Evolutionary conservation across 2,329 filamentous ascomycete species (phyloP).

Genomic region (Phyllosticta citriasiana): DNA sequence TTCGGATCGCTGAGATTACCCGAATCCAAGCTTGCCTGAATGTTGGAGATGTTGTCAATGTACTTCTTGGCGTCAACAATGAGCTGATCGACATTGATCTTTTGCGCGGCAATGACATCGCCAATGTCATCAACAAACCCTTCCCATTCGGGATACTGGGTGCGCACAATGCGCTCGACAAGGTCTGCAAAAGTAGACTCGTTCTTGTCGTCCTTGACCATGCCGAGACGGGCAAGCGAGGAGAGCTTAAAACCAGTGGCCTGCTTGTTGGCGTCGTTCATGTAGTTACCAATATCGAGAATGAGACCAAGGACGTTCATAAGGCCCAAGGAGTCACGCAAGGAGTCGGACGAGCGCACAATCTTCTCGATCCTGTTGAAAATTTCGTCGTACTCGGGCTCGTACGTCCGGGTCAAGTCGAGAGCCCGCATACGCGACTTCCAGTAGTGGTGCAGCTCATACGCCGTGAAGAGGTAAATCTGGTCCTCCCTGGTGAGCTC

Average conservation of each 20-base stretch:
- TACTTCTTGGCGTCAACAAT: constrained; percentile 81
- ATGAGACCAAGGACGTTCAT: constrained; percentile 97
- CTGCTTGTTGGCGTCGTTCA: constrained; percentile 99
- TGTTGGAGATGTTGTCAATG: constrained; percentile 88
- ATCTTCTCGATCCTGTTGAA: constrained; percentile 75
- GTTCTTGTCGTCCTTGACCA: constrained; percentile 99
- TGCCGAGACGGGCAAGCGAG: constrained; percentile 80
- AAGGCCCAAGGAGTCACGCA: constrained; percentile 82
- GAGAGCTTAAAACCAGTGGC: constrained; percentile 96
- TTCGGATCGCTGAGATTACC: constrained; percentile 94
- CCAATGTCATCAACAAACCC: constrained; percentile 74
- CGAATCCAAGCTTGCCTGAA: constrained; percentile 82
- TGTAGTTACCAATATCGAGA: constrained; percentile 97
- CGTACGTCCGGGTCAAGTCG: constrained; percentile 70
- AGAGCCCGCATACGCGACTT: constrained; percentile 93
- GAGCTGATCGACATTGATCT: constrained; percentile 90
- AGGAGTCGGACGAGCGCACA: constrained; percentile 76
- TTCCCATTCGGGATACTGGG: constrained; percentile 95
- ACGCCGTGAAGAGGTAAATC: constrained; percentile 86
- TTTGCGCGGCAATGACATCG: constrained; percentile 69
- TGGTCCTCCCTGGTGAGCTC: constrained; percentile 94
- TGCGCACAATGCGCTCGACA: constrained; percentile 90
- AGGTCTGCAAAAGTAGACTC: constrained; percentile 92
- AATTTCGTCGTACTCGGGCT: constrained; percentile 85
- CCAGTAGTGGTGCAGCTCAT: constrained; percentile 96